Base-by-base conservation (phyloP, 2,329 filamentous ascomycete species). In the Penicillium sp. region DNA sequence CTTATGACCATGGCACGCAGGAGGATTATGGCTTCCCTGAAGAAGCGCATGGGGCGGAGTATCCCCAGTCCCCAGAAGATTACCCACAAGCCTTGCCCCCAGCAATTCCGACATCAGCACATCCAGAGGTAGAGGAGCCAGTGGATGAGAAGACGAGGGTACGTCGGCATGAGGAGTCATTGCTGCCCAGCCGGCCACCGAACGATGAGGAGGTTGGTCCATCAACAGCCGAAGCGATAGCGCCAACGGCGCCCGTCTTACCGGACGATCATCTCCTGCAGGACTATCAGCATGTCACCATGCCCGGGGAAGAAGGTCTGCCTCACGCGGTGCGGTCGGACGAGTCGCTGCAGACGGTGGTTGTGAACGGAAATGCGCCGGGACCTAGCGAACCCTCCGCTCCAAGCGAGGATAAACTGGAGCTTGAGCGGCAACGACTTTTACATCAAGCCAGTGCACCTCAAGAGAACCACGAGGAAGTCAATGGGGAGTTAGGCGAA, bases 141-240 rank as follows among this genome's bases (percentile, higher is more conserved):
- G 67, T 88, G 20, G 79, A 82, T 9, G 92, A 96, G 47, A 95
- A 95, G 62, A 82, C 93, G 42, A 80, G 82, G 32, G 67, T 92
- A 41, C 77, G 82, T 31, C 77, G 78, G 41, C 87, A 86, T 27
- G 89, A 95, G 65, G 76, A 82, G 49, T 76, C 81, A 31, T 68
- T 95, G 4, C 65, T 95, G 14, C 90, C 90, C 2, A 95, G 88
- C 55, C 80, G 81, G 52, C 89, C 85, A 10, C 76, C 84, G 9
- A 70, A 61, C 0, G 59, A 67, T 22, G 52, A 60, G 9, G 62
- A 68, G 39, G 61, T 63, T 18, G 67, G 67, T n/a, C 66, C 71
- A 7, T 76, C 75, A 5, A 64, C 65, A 4, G 49, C 50, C 31
- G 51, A 51, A n/a, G 34, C 40, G 23, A 52, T 52, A n/a, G 55